Evolutionary conservation across 2,329 filamentous ascomycete species (phyloP).

Genomic region (Claviceps cyperi): DNA sequence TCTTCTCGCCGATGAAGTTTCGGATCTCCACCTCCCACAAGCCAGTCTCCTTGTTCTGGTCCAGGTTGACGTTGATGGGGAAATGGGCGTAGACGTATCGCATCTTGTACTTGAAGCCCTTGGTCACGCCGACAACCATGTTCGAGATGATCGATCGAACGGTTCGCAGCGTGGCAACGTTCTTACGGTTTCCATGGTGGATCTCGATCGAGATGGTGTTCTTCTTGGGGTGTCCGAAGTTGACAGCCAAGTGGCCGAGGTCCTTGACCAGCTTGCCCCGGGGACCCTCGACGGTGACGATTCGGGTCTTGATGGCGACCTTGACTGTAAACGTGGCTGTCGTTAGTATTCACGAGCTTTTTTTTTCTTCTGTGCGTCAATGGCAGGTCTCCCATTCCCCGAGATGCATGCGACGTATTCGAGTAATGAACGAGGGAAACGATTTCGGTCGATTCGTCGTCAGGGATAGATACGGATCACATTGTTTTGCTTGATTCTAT

Average conservation of each 20-base stretch:
- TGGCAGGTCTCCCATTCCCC: background rate
- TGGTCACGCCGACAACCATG: conserved; percentile 95
- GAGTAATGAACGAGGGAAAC: background rate
- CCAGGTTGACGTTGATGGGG: conserved; percentile 99
- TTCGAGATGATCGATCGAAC: conserved; percentile 98
- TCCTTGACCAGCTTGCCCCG: conserved; percentile 96
- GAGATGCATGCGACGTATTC: conserved; percentile 1
- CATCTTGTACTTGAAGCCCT: conserved; percentile 99
- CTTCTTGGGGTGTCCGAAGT: conserved; percentile 79
- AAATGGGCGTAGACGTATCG: conserved; percentile 99
- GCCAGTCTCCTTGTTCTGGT: conserved; percentile 87
- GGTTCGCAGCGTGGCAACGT: conserved; percentile 92
- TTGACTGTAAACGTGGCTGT: conserved; percentile 53
- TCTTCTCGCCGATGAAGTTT: conserved; percentile 99
- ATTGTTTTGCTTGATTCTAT: background rate
- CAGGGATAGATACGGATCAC: background rate
- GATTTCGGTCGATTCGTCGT: background rate
- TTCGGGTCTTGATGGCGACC: conserved; percentile 90
- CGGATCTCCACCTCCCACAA: conserved; percentile 91
- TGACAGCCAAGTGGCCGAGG: conserved; percentile 90
- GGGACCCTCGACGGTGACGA: conserved; percentile 94
- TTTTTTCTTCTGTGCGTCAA: background rate
- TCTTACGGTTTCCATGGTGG: conserved; percentile 97
- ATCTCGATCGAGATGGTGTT: conserved; percentile 90
- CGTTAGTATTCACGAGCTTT: conserved; percentile 13